Conservation (phyloP, 352 stramenopile genomes). For the Globisporangium perplexum region DNA sequence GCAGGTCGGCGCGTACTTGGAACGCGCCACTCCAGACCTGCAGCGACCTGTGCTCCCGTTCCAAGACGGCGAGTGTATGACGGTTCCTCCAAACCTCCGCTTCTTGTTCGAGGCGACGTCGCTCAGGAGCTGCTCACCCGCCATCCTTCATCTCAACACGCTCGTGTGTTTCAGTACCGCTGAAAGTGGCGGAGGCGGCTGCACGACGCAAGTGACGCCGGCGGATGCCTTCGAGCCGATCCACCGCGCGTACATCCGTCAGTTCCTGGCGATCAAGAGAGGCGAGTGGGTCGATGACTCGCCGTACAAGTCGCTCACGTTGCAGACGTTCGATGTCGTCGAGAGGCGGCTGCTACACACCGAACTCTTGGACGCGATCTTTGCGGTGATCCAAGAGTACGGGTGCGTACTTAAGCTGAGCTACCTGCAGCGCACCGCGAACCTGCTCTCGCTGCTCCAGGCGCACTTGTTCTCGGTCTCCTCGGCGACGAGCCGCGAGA, state of each 20-base stretch:
- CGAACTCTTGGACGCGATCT: constrained; percentile 20
- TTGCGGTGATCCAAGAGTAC: constrained; percentile 23
- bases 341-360: constrained; percentile 17
- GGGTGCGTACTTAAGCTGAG: constrained; percentile 17
- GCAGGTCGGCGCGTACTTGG: not conserved
- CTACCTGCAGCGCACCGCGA: constrained; percentile 34
- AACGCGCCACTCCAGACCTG: not conserved
- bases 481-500: constrained; percentile 2
- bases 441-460: constrained; percentile 40
- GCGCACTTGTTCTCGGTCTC: constrained; percentile 19
- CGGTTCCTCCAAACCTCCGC: constrained; percentile 48
- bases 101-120: constrained; percentile 55
- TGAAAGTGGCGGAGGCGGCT: not conserved
- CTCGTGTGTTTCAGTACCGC: constrained; percentile 20
- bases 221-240: constrained; percentile 9
- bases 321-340: constrained; percentile 18
- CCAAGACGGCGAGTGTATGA: constrained; percentile 48
- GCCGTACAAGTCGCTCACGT: constrained; percentile 1
- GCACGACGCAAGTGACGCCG: no score
- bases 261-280: constrained; percentile 21
- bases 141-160: constrained; percentile 19
- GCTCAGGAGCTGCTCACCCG: constrained; percentile 27
- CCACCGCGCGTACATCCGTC: constrained; percentile 21
- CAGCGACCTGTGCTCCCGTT: constrained; percentile 18
- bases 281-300: not conserved